Percentiles rank a stretch among this genome's conserved stretches.
phyloP scores from a whole-genome alignment of 805 yeast species.

The Metschnikowia similis region DNA sequence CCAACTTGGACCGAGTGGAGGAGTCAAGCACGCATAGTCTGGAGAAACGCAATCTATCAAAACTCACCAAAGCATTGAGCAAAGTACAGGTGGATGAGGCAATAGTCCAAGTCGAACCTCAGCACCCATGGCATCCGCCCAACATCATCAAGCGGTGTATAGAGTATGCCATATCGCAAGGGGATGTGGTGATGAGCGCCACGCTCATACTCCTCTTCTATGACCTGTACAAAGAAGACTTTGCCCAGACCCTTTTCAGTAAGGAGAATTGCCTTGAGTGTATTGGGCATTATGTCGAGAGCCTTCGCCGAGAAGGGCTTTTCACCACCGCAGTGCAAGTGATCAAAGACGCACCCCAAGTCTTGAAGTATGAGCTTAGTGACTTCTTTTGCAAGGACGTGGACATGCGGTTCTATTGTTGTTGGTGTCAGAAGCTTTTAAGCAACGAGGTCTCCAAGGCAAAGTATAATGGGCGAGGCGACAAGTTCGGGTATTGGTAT shows the following conservation, averaged over 20 bases:
- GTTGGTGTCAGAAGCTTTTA: slow-evolving; percentile 54
- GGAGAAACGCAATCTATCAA: slow-evolving; percentile 16
- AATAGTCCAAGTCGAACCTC: slow-evolving; percentile 1
- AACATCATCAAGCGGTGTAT: slow-evolving; percentile 47
- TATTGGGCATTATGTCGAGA: slow-evolving; percentile 51
- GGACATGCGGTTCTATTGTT: slow-evolving; percentile 51
- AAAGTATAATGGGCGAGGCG: slow-evolving; percentile 18
- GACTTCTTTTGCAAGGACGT: slow-evolving; percentile 33
- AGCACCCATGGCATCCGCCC: slow-evolving; percentile 55
- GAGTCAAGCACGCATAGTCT: slow-evolving; percentile 15
- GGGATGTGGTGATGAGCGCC: slow-evolving; percentile 60
- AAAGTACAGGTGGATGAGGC: slow-evolving; percentile 3
- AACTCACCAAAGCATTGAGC: slow-evolving; percentile 24
- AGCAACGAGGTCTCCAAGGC: slow-evolving; percentile 54
- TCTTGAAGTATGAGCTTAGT: slow-evolving; percentile 24
- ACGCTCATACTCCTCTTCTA: slow-evolving; percentile 54
- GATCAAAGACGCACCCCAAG: slow-evolving; percentile 39
- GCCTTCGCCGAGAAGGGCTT: slow-evolving; percentile 45
- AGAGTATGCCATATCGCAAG: slow-evolving; percentile 55
- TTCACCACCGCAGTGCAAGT: slow-evolving; percentile 59
- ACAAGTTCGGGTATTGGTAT: slow-evolving; percentile 72
- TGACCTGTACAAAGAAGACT: slow-evolving; percentile 17
- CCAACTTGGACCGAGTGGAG: slow-evolving; percentile 14
- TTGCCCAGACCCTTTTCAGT: slow-evolving; percentile 13
- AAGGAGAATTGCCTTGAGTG: slow-evolving; percentile 47